A percentile compares a stretch with the other conserved stretches of the same genome.
These are phyloP conservation scores for Boletus rubropictus DNA, from an alignment of 768 basidiomycete genomes.

Conservation along the genomic window DNA sequence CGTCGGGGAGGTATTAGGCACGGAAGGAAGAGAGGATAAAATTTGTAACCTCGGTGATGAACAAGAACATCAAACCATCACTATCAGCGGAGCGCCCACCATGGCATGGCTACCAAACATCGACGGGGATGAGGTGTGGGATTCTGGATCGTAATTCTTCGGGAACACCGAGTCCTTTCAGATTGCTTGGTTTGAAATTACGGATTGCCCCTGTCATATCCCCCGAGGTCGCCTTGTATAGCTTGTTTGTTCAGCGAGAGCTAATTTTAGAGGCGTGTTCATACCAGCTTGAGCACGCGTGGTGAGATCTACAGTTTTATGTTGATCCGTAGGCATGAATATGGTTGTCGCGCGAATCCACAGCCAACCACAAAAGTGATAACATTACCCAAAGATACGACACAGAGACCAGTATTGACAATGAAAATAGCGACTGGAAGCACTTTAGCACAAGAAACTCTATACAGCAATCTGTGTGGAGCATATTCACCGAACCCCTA, in stretches of 20 bases:
- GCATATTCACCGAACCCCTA: constrained; percentile 26
- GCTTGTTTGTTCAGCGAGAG: constrained; percentile 1
- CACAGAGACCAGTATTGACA: constrained; percentile 15
- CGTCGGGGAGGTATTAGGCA: constrained; percentile 31
- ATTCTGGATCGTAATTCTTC: constrained; percentile 10
- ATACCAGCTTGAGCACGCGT: constrained; percentile 1
- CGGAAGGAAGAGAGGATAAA: constrained; percentile 33
- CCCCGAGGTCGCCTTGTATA: constrained; percentile 24
- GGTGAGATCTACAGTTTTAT: constrained; percentile 28
- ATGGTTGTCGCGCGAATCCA: constrained; percentile 11
- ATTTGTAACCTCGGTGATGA: not conserved
- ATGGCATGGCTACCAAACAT: constrained; percentile 24
- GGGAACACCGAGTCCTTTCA: constrained; percentile 18
- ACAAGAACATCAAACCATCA: constrained; percentile 18
- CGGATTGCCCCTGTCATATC: constrained; percentile 10
- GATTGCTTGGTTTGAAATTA: constrained; percentile 12
- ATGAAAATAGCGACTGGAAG: constrained; percentile 14
- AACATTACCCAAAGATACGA: constrained; percentile 14
- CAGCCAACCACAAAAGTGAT: constrained; percentile 14
- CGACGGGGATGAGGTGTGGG: constrained; percentile 22
- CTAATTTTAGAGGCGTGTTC: constrained; percentile 21
- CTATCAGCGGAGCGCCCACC: constrained; percentile 45
- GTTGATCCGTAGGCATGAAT: constrained; percentile 22
- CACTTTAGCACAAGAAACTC: constrained; percentile 32
- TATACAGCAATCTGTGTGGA: constrained; percentile 24